phyloP scores from a whole-genome alignment of 129 eudicot genomes.

The Daucus carota region DH1_v3.0 NC_030383.2:55278001-55278500 shows the following conservation, averaged over 20 bases:
- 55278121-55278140: background rate
- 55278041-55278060: background rate
- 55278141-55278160: background rate
- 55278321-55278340: background rate
- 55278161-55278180: too few species aligned
- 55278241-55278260: conserved; percentile 4
- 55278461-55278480: background rate
- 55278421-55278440: background rate
- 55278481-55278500: background rate
- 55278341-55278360: background rate
- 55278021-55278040: background rate
- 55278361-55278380: background rate
- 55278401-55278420: conserved; percentile 17
- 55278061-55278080: too few species aligned
- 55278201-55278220: background rate
- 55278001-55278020: background rate
- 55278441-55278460: conserved; percentile 5
- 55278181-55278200: background rate
- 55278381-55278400: background rate
- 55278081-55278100: background rate
- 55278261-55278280: background rate
- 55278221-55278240: conserved; percentile 14
- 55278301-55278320: background rate
- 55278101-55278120: background rate
- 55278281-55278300: background rate